Base-by-base conservation (phyloP, 2,329 filamentous ascomycete genomes). In the Ceratocystis albifundus region DNA sequence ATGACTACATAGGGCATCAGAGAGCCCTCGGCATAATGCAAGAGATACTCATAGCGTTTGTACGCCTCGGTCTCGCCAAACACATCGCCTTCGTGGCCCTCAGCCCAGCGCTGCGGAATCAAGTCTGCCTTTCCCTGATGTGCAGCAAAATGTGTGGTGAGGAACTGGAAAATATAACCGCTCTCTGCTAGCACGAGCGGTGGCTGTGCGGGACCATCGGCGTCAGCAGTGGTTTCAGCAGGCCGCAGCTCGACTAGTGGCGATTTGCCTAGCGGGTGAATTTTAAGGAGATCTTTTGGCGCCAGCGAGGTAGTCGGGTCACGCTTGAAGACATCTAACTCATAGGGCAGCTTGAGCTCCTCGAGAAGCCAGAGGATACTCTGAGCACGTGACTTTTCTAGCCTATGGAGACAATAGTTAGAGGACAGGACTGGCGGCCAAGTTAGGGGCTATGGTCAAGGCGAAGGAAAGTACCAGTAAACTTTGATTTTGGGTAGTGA, bases 241-340 rank as follows among this genome's bases (percentile, higher is more conserved):
- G 77, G 70, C 0, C 78, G 73, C 71, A 96, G 79, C 7, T 82
- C 83, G 70, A 97, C 77, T 53, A 93, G 77, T 0, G 93, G 93
- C 1, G 90, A 91, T 74, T 96, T 96, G 69, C 93, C 93, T 3
- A 96, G 80, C 0, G 90, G 88, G 72, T 96, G 90, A 46, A 96
- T 77, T 69, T 89, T 80, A 72, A 88, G 86, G 59, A 96, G 81
- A 71, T 89, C 87, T 0, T 84, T 78, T 2, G 90, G 89, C 0
- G 92, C 92, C n/a, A 89, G 79, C 71, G 79, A 81, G 66, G 87
- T 82, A 67, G 78, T 72, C 66, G 76, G 77, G 69, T 79, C 74
- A 65, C 92, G 87, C 74, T 89, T 90, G 80, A 88, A 94, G 65
- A 88, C 81, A 72, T 93, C 84, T 67, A 96, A 77, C 69, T 92